Conservation (phyloP, 257 asterid genomes). For the Ocimum tenuiflorum region DNA sequence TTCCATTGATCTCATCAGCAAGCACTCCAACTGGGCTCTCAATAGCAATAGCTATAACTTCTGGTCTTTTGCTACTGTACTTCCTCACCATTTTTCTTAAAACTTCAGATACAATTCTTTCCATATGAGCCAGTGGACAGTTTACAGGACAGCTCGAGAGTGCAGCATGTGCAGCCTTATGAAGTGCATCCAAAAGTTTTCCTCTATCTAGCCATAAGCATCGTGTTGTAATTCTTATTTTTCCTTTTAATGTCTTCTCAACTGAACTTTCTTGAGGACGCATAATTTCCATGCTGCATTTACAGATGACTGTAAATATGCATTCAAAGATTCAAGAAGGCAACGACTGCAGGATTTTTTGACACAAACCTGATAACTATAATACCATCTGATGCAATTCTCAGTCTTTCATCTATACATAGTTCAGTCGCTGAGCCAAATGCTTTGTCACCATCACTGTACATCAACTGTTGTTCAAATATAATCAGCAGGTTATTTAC, state of each 20-base stretch:
- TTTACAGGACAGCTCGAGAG: conserved; percentile 81
- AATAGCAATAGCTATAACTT: conserved; percentile 71
- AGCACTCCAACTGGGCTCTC: conserved; percentile 83
- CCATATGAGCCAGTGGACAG: conserved; percentile 82
- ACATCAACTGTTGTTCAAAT: conserved; percentile 70
- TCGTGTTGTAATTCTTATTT: conserved; percentile 90
- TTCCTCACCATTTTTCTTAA: conserved; percentile 87
- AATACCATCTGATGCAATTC: conserved; percentile 92
- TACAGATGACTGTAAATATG: conserved; percentile 17
- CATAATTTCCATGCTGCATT: conserved; percentile 80
- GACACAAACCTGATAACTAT: conserved; percentile 68
- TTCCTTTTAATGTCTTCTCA: conserved; percentile 69
- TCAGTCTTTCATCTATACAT: conserved; percentile 81
- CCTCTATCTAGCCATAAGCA: conserved; percentile 99
- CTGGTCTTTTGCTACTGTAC: conserved; percentile 92
- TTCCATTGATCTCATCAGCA: conserved; percentile 73
- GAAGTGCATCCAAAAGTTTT: conserved; percentile 91
- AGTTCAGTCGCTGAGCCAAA: conserved; percentile 89
- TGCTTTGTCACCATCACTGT: conserved; percentile 99
- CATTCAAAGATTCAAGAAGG: conserved; percentile 14
- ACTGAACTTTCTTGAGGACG: conserved; percentile 61
- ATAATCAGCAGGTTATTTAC: conserved; percentile 18
- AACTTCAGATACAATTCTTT: conserved; percentile 84
- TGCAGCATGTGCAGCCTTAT: conserved; percentile 93
- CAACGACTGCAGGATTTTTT: neutral